Conservation (phyloP, 805 yeast genomes). For the Candida schatavii region DNA sequence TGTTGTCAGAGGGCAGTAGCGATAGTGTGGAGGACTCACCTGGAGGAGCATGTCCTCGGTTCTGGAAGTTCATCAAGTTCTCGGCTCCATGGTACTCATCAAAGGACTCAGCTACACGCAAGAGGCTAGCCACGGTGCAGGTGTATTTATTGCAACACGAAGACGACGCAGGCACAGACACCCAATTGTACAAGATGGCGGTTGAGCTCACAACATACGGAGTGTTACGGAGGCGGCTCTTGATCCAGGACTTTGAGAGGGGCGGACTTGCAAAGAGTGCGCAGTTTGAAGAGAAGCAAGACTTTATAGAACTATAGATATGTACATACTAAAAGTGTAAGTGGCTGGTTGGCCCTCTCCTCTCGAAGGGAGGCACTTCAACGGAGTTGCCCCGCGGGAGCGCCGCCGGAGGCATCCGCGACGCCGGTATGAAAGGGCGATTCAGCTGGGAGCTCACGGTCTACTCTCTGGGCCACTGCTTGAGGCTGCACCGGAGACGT, state of each 20-base stretch:
- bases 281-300: not conserved
- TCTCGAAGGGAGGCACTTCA: no score
- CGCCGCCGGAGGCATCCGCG: no score
- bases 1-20: not conserved
- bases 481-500: no score
- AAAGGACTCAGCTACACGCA: slow-evolving; percentile 15
- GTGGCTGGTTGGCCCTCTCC: no score
- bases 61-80: slow-evolving; percentile 28
- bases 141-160: slow-evolving; percentile 25
- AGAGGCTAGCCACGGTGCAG: slow-evolving; percentile 31
- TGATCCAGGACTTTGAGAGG: slow-evolving; percentile 1
- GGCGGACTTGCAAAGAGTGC: not conserved
- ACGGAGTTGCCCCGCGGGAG: no score
- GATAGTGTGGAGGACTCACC: not conserved
- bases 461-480: no score
- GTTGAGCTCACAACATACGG: not conserved
- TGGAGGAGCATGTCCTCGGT: no score
- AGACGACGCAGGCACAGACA: not conserved
- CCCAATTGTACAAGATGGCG: slow-evolving; percentile 1
- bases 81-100: slow-evolving; percentile 29
- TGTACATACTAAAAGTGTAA: no score
- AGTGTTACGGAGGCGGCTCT: not conserved
- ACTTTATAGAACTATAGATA: slow-evolving; percentile 3
- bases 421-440: no score
- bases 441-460: no score